These are phyloP conservation scores for Xerocomellus chrysenteron DNA, from an alignment of 768 basidiomycete genomes.

Conservation along the genomic window DNA sequence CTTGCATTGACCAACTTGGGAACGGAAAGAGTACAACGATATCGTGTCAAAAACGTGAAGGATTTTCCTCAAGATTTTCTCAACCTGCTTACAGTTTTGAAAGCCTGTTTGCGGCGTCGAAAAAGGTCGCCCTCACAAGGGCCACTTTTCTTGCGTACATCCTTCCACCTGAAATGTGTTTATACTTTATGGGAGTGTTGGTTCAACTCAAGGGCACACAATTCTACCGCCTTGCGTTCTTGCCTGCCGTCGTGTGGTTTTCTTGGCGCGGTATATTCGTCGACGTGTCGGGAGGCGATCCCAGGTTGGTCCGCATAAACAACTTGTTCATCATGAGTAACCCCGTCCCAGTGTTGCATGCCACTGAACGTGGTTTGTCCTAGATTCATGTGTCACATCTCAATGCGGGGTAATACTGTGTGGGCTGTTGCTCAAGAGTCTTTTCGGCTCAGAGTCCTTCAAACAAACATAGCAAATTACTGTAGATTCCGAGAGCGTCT, in stretches of 20 bases:
- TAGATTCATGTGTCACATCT: constrained; percentile 16
- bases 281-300: constrained; percentile 24
- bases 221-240: constrained; percentile 44
- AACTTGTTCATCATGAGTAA: constrained; percentile 18
- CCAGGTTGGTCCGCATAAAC: constrained; percentile 11
- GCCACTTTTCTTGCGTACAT: constrained; percentile 35
- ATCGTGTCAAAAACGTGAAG: not conserved
- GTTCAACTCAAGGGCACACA: constrained; percentile 44
- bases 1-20: not conserved
- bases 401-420: constrained; percentile 10
- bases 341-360: not conserved
- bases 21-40: not conserved
- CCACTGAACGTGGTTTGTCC: not conserved
- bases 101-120: constrained; percentile 2
- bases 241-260: constrained; percentile 46
- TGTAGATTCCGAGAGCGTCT: constrained; percentile 1
- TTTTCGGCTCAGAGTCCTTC: constrained; percentile 3
- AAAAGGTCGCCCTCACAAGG: constrained; percentile 7
- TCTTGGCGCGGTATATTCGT: constrained; percentile 39
- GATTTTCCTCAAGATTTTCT: no score
- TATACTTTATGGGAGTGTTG: constrained; percentile 52
- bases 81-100: not conserved
- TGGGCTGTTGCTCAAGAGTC: constrained; percentile 21
- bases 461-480: not conserved
- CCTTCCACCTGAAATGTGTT: constrained; percentile 42